Evolutionary conservation across 1,139 yeast species (phyloP).

Genomic region (Arxiozyma slooffiae): DNA sequence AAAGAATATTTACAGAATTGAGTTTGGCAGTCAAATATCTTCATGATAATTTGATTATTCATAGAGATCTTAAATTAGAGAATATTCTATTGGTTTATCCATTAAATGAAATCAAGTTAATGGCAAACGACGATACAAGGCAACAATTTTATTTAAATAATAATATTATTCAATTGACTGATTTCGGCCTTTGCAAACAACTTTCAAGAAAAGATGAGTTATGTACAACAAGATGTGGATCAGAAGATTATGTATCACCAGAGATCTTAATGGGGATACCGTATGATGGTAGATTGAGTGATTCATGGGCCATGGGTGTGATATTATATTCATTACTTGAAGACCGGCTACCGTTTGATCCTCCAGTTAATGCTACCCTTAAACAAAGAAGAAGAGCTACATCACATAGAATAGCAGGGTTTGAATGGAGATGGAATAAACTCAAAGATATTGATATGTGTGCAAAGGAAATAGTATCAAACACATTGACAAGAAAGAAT

Average conservation of each 20-base stretch:
- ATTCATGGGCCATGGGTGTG: slow-evolving; percentile 92
- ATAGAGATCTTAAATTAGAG: slow-evolving; percentile 82
- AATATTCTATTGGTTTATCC: slow-evolving; percentile 50
- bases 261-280: slow-evolving; percentile 82
- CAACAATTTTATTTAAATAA: slow-evolving; percentile 4
- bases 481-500: slow-evolving; percentile 45
- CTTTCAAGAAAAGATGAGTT: slow-evolving; percentile 43
- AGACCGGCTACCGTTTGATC: slow-evolving; percentile 81
- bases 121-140: slow-evolving; percentile 14
- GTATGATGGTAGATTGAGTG: slow-evolving; percentile 83
- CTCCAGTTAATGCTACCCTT: slow-evolving; percentile 44
- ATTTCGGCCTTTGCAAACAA: slow-evolving; percentile 75
- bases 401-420: slow-evolving; percentile 83
- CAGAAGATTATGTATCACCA: slow-evolving; percentile 92
- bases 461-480: slow-evolving; percentile 47
- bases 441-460: slow-evolving; percentile 31
- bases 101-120: slow-evolving; percentile 26
- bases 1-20: slow-evolving; percentile 60
- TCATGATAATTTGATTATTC: slow-evolving; percentile 60
- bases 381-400: slow-evolving; percentile 48
- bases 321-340: slow-evolving; percentile 76
- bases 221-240: slow-evolving; percentile 82
- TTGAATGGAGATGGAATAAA: slow-evolving; percentile 80
- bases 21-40: slow-evolving; percentile 62
- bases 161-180: slow-evolving; percentile 56